Conservation (phyloP, 768 basidiomycete genomes). For the Terana coerulea region DNA sequence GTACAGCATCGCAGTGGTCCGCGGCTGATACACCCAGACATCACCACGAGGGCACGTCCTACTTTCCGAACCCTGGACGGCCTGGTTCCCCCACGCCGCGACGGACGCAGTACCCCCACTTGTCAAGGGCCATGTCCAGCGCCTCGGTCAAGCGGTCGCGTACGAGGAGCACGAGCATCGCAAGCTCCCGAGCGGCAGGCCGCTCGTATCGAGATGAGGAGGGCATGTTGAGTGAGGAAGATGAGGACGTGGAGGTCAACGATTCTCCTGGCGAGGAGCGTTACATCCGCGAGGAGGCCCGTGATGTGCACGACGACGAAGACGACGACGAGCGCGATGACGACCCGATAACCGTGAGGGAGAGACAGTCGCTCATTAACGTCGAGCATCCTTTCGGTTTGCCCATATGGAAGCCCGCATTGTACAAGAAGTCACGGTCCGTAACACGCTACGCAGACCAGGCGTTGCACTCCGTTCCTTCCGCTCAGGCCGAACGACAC, state of each 20-base stretch:
- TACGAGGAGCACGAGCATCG: slow-evolving; percentile 58
- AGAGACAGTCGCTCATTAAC: slow-evolving; percentile 97
- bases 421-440: slow-evolving; percentile 96
- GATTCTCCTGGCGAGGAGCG: slow-evolving; percentile 17
- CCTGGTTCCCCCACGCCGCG: slow-evolving; percentile 44
- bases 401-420: slow-evolving; percentile 98
- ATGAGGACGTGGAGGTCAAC: slow-evolving; percentile 40
- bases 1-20: slow-evolving; percentile 58
- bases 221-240: slow-evolving; percentile 45
- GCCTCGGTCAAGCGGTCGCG: slow-evolving; percentile 44
- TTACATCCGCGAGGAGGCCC: slow-evolving; percentile 29
- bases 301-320: slow-evolving; percentile 35
- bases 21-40: slow-evolving; percentile 55
- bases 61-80: slow-evolving; percentile 43
- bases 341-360: slow-evolving; percentile 89
- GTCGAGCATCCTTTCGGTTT: slow-evolving; percentile 99
- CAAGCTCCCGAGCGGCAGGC: slow-evolving; percentile 50
- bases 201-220: slow-evolving; percentile 45
- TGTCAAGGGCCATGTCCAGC: slow-evolving; percentile 48
- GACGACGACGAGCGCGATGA: slow-evolving; percentile 47
- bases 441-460: slow-evolving; percentile 96
- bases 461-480: slow-evolving; percentile 88
- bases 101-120: slow-evolving; percentile 37
- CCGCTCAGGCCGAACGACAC: slow-evolving; percentile 90
- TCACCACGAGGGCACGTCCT: slow-evolving; percentile 68